Base-by-base conservation (phyloP, 257 asterid genomes). In the Gardenia jasminoides region DNA sequence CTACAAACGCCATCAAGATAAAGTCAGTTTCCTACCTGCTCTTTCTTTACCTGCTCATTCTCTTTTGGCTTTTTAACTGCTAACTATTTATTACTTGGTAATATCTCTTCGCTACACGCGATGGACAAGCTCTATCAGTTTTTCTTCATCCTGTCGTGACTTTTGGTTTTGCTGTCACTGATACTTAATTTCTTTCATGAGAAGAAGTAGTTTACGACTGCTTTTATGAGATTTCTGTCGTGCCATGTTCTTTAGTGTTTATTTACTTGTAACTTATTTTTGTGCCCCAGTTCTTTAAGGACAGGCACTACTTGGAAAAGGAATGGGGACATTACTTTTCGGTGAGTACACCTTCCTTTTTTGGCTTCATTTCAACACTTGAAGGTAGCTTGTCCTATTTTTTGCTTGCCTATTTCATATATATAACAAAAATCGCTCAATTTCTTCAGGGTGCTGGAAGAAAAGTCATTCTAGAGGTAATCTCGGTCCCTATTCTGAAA, bases 291-390 rank as follows among this genome's bases (percentile, higher is more conserved):
- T 95, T 95, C 85, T 95, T 95, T 86, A 95, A 93, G 90, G 98
- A 95, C 83, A 93, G 99, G 24, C 97, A 93, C 83, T 95, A 95
- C 89, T 86, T 95, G 89, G 97, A 89, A 86, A 95, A 95, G 88
- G 99, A 95, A 90, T 93, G 97, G 98, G 97, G 99, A 30, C 91
- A 79, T 85, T 92, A 93, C 88, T 88, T 95, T 81, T 87, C 94
- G 78, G 99, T 95, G 84, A 91, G 97, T 90, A 62, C 58, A 66
- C 7, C 30, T 59, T 12, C 15, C 15, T 12, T 48, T 48, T 48
- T 13, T 67, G 65, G 24, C 58, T 30, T 43, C 69, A 26, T 56
- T 71, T 77, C 17, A 12, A 10, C 41, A 1, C 46, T 52, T 41
- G 3, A 43, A 48, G 36, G 26, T 58, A 46, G 56, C 3, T 48